These are phyloP conservation scores for Solanum acaule DNA, from an alignment of 257 asterid genomes.

Conservation along the genomic window DNA sequence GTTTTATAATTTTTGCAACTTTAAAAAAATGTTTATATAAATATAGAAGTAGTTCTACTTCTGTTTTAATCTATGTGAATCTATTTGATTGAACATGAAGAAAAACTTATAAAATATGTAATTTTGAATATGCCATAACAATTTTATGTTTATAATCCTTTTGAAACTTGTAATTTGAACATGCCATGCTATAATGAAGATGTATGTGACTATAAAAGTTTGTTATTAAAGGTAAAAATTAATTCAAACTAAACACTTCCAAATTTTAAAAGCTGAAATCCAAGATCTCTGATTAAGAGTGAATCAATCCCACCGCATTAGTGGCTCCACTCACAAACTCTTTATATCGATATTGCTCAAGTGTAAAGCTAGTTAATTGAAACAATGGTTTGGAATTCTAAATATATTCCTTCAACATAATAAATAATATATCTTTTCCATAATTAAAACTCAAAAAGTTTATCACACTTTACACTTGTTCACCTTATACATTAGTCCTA, in stretches of 20 bases:
- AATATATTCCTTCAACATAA: background rate
- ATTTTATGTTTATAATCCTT: background rate
- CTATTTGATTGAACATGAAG: background rate
- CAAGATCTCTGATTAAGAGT: rapidly evolving
- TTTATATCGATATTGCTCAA: background rate
- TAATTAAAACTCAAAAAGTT: background rate
- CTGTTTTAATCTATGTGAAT: background rate
- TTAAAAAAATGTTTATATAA: background rate
- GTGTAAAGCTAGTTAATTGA: background rate
- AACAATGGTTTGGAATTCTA: background rate
- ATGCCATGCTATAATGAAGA: background rate
- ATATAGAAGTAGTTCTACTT: background rate
- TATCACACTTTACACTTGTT: background rate
- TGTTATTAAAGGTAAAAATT: background rate
- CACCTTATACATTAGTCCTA: background rate
- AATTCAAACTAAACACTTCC: background rate
- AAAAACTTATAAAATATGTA: background rate
- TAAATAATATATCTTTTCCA: background rate
- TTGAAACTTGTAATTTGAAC: background rate
- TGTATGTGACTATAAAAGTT: background rate
- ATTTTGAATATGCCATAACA: background rate
- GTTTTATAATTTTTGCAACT: background rate
- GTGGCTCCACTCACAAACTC: background rate
- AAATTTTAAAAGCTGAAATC: background rate
- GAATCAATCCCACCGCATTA: too few species aligned